Evolutionary conservation across 129 eudicot species (phyloP).

Genomic region (Artemisia annua): DNA sequence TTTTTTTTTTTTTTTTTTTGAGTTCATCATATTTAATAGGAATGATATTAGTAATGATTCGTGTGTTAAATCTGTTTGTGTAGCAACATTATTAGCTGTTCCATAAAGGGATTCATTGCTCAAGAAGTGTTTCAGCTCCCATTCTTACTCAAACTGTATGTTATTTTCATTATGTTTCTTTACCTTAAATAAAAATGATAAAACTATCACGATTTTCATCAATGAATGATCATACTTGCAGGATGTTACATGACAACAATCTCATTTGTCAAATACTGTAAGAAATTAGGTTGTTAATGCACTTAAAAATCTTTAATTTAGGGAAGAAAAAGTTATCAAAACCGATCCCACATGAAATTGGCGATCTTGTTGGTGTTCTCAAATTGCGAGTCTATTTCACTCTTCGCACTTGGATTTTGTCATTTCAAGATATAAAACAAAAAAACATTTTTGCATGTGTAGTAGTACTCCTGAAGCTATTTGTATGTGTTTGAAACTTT

Average conservation of each 20-base stretch:
- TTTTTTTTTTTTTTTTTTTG: too few relatives aligned
- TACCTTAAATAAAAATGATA: neutral
- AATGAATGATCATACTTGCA: slow-evolving; percentile 26
- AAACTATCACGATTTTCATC: neutral
- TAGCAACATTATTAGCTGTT: slow-evolving; percentile 78
- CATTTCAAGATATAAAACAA: neutral
- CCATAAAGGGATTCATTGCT: slow-evolving; percentile 79
- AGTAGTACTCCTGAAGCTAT: neutral
- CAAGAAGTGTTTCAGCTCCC: slow-evolving; percentile 65
- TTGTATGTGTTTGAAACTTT: slow-evolving; percentile 54
- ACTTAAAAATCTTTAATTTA: slow-evolving; percentile 73
- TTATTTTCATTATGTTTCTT: slow-evolving; percentile 15
- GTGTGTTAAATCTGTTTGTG: slow-evolving; percentile 17
- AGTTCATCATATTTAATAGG: neutral
- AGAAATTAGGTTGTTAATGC: slow-evolving; percentile 73
- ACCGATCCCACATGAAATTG: slow-evolving; percentile 79
- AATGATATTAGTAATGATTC: too few relatives aligned
- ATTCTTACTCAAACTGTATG: slow-evolving; percentile 69
- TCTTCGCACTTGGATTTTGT: neutral
- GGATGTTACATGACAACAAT: slow-evolving; percentile 68
- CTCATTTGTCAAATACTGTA: slow-evolving; percentile 78
- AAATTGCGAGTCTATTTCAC: slow-evolving; percentile 52
- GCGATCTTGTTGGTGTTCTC: slow-evolving; percentile 51
- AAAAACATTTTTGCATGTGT: neutral
- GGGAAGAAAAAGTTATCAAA: slow-evolving; percentile 86